A percentile compares a stretch with the other conserved stretches of the same genome.
phyloP scores from a whole-genome alignment of 2,329 filamentous ascomycete genomes.

The Colletotrichum gigasporum region DNA sequence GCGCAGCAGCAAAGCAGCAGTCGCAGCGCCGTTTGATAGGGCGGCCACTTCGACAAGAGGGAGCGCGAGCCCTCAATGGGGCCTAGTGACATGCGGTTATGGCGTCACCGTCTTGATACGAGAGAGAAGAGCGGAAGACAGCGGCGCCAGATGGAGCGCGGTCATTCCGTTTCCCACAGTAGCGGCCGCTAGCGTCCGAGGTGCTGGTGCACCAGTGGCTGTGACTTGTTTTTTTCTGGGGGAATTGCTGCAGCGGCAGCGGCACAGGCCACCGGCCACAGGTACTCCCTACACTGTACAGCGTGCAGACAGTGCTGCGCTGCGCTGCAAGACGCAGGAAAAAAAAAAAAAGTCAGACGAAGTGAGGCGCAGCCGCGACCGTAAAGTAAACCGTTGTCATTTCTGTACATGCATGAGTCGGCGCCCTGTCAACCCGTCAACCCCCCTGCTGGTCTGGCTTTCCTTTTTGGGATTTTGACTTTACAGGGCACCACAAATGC shows the following conservation, averaged over 20 bases:
- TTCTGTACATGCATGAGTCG: conserved; percentile 30
- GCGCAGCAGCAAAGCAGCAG: no score
- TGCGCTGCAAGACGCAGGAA: background rate
- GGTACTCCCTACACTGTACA: background rate
- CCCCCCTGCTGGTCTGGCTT: conserved; percentile 22
- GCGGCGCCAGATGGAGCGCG: conserved; percentile 30
- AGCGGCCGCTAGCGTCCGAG: conserved; percentile 29
- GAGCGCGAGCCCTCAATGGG: conserved; percentile 12
- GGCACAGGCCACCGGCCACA: no score
- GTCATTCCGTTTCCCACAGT: conserved; percentile 32
- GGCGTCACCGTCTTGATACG: conserved; percentile 31
- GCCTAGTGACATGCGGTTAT: conserved; percentile 31
- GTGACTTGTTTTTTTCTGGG: conserved; percentile 23
- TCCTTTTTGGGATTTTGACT: conserved; percentile 31
- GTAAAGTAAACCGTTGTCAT: conserved; percentile 26
- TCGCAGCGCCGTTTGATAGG: no score
- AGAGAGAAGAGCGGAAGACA: conserved; percentile 26
- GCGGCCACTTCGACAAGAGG: background rate
- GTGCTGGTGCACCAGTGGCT: conserved; percentile 26
- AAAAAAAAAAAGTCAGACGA: conserved; percentile 24
- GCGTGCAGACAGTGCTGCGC: background rate
- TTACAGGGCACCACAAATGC: conserved; percentile 9
- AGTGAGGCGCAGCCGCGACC: conserved; percentile 27
- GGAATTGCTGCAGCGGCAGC: conserved; percentile 22
- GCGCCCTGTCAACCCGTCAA: conserved; percentile 22